Conservation (phyloP, 1,284 basidiomycete species). For the Cryptococcus sp. region DNA sequence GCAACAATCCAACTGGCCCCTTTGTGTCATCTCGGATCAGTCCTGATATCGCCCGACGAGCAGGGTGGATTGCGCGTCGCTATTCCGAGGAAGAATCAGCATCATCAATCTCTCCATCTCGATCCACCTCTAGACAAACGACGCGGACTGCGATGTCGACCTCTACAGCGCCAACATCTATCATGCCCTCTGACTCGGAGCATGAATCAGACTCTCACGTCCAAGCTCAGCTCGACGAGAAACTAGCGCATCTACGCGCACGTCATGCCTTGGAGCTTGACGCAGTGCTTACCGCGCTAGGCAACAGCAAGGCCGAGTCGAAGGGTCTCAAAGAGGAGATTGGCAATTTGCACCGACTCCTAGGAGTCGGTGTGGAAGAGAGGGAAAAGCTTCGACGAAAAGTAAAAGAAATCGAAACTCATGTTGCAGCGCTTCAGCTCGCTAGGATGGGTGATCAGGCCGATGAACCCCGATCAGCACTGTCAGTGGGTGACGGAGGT, state of each 20-base stretch:
- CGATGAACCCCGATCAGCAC: not conserved
- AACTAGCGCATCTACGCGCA: conserved; percentile 16
- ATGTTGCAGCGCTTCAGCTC: not conserved
- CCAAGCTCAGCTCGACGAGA: conserved; percentile 2
- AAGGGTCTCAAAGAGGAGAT: conserved; percentile 62
- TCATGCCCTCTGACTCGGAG: not conserved
- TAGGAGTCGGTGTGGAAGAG: conserved; percentile 58
- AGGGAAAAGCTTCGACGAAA: conserved; percentile 56
- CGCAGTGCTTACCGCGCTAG: conserved; percentile 50
- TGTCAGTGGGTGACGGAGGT: not conserved
- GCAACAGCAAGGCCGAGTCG: conserved; percentile 53
- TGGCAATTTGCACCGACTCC: conserved; percentile 61
- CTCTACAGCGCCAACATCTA: conserved; percentile 1
- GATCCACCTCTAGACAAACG: not conserved
- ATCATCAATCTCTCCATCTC: not conserved
- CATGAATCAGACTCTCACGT: not conserved
- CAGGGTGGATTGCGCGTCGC: conserved; percentile 5
- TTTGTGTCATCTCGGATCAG: conserved; percentile 17
- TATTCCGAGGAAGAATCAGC: not conserved
- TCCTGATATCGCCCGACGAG: conserved; percentile 19
- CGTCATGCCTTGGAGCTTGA: conserved; percentile 37
- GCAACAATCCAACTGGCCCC: conserved; percentile 4
- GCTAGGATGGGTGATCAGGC: not conserved
- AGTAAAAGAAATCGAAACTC: conserved; percentile 19
- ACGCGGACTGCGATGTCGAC: not conserved